These are phyloP conservation scores for Stereum hirsutum DNA, from an alignment of 1,284 basidiomycete species.

Conservation along the genomic window DNA sequence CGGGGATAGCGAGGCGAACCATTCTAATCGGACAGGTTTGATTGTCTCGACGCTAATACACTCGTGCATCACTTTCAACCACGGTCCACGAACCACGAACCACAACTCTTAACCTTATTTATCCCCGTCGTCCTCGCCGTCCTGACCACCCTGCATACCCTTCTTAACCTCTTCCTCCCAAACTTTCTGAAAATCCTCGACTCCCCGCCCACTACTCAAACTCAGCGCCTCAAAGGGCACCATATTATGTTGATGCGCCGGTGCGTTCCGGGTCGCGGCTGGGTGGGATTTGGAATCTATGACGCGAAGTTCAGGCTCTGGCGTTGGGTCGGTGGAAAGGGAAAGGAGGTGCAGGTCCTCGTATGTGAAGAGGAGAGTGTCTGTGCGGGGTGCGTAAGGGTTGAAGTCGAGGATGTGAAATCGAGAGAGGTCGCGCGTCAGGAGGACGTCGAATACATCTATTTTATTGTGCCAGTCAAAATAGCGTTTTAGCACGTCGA, in stretches of 20 bases:
- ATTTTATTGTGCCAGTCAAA: conserved; percentile 4
- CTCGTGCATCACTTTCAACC: not conserved
- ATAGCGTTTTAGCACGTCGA: not conserved
- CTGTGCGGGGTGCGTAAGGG: conserved; percentile 80
- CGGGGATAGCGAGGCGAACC: not conserved
- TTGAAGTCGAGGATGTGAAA: conserved; percentile 89
- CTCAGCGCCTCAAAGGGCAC: conserved; percentile 82
- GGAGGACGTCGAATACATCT: conserved; percentile 85
- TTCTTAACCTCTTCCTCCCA: conserved; percentile 50
- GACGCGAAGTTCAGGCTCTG: conserved; percentile 49
- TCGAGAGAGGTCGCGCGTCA: conserved; percentile 69
- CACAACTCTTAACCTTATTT: not conserved
- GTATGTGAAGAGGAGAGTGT: conserved; percentile 81
- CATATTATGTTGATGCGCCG: conserved; percentile 84
- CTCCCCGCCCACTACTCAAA: conserved; percentile 64
- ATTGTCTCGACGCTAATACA: not conserved
- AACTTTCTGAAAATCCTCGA: conserved; percentile 64
- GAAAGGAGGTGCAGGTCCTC: conserved; percentile 55
- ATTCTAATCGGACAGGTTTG: no score
- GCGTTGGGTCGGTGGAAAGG: not conserved
- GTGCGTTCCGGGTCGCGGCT: conserved; percentile 53
- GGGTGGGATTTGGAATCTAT: conserved; percentile 69
- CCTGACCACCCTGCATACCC: conserved; percentile 1
- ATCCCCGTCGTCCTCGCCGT: not conserved
- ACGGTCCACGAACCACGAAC: not conserved